A percentile compares a stretch with the other conserved stretches of the same genome.
These are phyloP conservation scores for Hypericum perforatum DNA, from an alignment of 345 rosid species.

Conservation along the genomic window DNA sequence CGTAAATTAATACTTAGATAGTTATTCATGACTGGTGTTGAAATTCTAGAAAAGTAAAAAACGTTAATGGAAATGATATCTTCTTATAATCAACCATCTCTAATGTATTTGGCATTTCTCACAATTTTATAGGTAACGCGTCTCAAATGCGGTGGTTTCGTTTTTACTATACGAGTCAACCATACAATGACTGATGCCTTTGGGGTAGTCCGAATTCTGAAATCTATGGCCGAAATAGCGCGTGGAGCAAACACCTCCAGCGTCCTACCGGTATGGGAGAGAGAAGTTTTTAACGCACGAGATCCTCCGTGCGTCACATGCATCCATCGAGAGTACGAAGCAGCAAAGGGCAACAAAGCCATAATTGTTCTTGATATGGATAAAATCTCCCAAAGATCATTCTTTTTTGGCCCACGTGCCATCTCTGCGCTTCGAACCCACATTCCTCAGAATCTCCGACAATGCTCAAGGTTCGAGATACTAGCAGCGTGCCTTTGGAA, in stretches of 20 bases:
- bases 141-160: not conserved
- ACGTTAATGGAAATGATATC: not conserved
- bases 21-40: no score
- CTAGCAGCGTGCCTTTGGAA: constrained; percentile 20
- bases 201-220: constrained; percentile 11
- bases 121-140: not conserved
- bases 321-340: constrained; percentile 9
- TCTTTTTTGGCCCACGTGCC: constrained; percentile 11
- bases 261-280: constrained; percentile 7
- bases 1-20: no score
- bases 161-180: not conserved
- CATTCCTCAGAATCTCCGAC: constrained; percentile 4
- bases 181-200: constrained; percentile 12
- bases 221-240: constrained; percentile 14
- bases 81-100: not conserved
- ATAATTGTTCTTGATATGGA: not conserved
- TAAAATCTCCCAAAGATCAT: constrained; percentile 9
- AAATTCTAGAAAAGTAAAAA: no score
- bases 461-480: constrained; percentile 12
- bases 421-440: constrained; percentile 4
- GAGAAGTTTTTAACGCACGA: constrained; percentile 6
- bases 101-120: not conserved
- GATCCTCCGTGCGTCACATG: constrained; percentile 9
- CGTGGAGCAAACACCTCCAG: constrained; percentile 3
- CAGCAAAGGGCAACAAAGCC: not conserved